A percentile compares a stretch with the other conserved stretches of the same genome.
Conservation (phyloP, 2,329 filamentous ascomycete species). For the Aspergillus tubingensis region DNA sequence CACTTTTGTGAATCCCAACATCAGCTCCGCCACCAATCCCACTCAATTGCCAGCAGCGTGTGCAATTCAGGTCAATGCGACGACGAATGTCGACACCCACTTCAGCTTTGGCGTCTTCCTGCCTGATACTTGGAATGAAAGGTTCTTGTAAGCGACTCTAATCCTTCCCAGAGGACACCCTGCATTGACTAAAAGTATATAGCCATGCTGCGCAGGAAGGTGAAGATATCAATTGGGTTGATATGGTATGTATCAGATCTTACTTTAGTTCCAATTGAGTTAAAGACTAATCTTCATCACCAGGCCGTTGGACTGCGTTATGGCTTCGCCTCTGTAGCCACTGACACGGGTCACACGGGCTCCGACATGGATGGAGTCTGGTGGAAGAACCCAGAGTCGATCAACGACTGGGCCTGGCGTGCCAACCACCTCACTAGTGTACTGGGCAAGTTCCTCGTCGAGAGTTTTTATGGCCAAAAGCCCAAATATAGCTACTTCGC, state of each 20-base stretch:
- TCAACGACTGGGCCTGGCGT: constrained; percentile 1
- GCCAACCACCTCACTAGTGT: neutral
- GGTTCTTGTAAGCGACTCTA: neutral
- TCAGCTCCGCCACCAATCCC: neutral
- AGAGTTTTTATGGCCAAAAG: neutral
- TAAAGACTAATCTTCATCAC: neutral
- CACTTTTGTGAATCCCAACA: neutral
- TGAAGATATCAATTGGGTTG: neutral
- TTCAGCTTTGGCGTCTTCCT: neutral
- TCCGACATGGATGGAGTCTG: neutral
- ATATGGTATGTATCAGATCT: neutral
- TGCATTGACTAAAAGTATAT: neutral
- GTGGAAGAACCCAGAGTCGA: neutral
- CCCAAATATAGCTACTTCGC: neutral
- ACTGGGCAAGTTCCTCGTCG: neutral
- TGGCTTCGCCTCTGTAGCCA: neutral
- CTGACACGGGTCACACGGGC: neutral
- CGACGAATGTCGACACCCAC: neutral
- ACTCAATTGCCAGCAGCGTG: neutral
- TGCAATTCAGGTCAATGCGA: neutral
- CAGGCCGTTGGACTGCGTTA: neutral
- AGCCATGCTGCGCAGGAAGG: neutral
- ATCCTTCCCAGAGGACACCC: too few species aligned
- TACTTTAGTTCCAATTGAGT: too few species aligned
- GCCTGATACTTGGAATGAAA: neutral